phyloP scores from a whole-genome alignment of 495 filamentous ascomycete species.

The Tuber aestivum region DNA sequence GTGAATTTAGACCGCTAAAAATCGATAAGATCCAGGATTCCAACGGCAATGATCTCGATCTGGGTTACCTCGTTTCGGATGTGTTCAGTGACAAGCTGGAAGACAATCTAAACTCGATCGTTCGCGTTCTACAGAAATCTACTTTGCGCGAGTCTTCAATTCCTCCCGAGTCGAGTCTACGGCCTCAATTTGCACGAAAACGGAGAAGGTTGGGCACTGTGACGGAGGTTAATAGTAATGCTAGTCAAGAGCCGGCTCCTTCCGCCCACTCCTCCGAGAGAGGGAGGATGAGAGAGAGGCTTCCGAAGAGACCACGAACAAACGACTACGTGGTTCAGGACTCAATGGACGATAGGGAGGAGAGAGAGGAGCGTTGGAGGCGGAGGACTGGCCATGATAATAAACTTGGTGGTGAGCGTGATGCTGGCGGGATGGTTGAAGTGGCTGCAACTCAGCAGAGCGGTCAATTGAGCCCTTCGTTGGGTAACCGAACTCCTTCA shows the following conservation, averaged over 20 bases:
- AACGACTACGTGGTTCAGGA: conserved; percentile 28
- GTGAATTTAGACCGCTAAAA: conserved; percentile 24
- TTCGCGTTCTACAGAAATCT: conserved; percentile 34
- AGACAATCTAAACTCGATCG: conserved; percentile 27
- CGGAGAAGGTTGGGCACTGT: conserved; percentile 14
- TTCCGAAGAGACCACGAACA: conserved; percentile 14
- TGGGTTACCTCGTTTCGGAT: conserved; percentile 34
- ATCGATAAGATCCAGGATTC: conserved; percentile 39
- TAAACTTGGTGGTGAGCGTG: background rate
- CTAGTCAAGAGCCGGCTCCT: conserved; percentile 15
- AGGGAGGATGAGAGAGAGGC: conserved; percentile 10
- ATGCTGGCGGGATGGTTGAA: background rate
- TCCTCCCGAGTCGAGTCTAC: conserved; percentile 33
- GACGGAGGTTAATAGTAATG: conserved; percentile 8
- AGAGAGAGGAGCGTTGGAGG: background rate
- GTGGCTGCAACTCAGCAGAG: background rate
- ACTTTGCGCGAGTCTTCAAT: conserved; percentile 27
- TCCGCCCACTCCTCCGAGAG: background rate
- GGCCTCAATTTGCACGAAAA: conserved; percentile 8
- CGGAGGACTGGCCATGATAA: background rate
- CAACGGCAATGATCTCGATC: conserved; percentile 38
- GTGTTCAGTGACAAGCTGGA: conserved; percentile 38
- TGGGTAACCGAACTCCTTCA: conserved; percentile 13
- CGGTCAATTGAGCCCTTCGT: conserved; percentile 22
- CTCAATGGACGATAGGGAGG: conserved; percentile 36